These are phyloP conservation scores for Podaxis sp. DNA, from an alignment of 768 basidiomycete species.

Conservation along the genomic window DNA sequence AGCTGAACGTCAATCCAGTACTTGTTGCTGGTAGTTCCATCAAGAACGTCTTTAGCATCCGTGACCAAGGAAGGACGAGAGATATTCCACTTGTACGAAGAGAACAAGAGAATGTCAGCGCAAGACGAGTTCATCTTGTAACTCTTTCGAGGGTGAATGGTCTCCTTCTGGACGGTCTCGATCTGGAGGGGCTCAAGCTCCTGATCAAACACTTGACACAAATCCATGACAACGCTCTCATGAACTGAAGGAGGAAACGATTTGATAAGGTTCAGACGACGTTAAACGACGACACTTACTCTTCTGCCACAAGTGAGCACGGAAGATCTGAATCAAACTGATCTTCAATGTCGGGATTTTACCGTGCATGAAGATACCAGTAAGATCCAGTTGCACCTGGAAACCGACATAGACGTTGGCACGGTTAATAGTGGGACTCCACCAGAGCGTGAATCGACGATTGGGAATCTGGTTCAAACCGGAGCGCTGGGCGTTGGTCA, in stretches of 20 bases:
- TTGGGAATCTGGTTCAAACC: conserved; percentile 98
- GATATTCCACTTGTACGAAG: conserved; percentile 98
- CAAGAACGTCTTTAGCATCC: conserved; percentile 93
- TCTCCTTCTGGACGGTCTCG: conserved; percentile 99
- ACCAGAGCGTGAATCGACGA: conserved; percentile 99
- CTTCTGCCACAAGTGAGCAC: conserved; percentile 99
- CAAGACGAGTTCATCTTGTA: conserved; percentile 99
- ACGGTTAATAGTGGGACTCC: conserved; percentile 98
- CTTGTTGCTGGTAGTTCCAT: conserved; percentile 98
- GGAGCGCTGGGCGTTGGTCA: conserved; percentile 97
- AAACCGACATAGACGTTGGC: conserved; percentile 99
- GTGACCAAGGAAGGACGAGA: conserved; percentile 93
- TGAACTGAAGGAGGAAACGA: conserved; percentile 27
- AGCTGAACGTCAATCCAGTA: conserved; percentile 98
- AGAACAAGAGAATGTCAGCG: conserved; percentile 96
- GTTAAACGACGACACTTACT: conserved; percentile 51
- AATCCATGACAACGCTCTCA: conserved; percentile 14
- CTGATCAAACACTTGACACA: conserved; percentile 97
- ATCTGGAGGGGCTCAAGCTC: conserved; percentile 97
- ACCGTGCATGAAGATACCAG: conserved; percentile 97
- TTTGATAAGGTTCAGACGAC: not conserved
- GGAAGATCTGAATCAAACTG: conserved; percentile 99
- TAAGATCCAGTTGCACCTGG: conserved; percentile 98
- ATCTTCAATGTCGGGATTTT: conserved; percentile 99
- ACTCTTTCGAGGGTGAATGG: conserved; percentile 98